Percentiles rank a stretch among this genome's conserved stretches.
Conservation (phyloP, 345 rosid species). For the Alliaria petiolata region DNA sequence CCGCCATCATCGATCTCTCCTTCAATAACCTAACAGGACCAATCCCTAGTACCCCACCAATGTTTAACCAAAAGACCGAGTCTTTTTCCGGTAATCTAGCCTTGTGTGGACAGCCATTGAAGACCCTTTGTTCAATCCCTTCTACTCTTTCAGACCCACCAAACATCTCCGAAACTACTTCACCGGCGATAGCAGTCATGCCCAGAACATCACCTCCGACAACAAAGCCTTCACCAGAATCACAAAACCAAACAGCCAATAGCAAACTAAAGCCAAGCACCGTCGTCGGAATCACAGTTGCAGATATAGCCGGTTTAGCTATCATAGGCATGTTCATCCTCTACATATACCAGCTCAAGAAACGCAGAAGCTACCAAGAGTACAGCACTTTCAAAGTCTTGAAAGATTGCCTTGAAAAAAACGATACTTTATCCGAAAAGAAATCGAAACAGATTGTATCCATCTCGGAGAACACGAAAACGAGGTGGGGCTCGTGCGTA, state of each 20-base stretch:
- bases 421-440: conserved; percentile 1
- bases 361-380: conserved; percentile 36
- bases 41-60: conserved; percentile 50
- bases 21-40: conserved; percentile 84
- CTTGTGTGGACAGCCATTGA: conserved; percentile 83
- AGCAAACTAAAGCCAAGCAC: conserved; percentile 61
- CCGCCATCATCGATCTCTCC: conserved; percentile 66
- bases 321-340: conserved; percentile 57
- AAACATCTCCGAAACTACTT: conserved; percentile 43
- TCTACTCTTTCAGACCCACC: conserved; percentile 72
- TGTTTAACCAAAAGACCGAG: conserved; percentile 55
- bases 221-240: conserved; percentile 21
- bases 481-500: conserved; percentile 61
- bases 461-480: neutral
- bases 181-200: conserved; percentile 90
- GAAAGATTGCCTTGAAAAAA: conserved; percentile 33
- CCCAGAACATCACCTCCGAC: conserved; percentile 48
- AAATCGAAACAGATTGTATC: conserved; percentile 27
- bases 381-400: conserved; percentile 22
- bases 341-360: conserved; percentile 60
- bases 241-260: conserved; percentile 15
- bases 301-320: conserved; percentile 62
- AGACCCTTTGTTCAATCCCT: conserved; percentile 64
- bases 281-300: conserved; percentile 57
- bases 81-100: conserved; percentile 56